A percentile compares a stretch with the other conserved stretches of the same genome.
Conservation (phyloP, 257 asterid genomes). For the Cynanchum wilfordii region DNA sequence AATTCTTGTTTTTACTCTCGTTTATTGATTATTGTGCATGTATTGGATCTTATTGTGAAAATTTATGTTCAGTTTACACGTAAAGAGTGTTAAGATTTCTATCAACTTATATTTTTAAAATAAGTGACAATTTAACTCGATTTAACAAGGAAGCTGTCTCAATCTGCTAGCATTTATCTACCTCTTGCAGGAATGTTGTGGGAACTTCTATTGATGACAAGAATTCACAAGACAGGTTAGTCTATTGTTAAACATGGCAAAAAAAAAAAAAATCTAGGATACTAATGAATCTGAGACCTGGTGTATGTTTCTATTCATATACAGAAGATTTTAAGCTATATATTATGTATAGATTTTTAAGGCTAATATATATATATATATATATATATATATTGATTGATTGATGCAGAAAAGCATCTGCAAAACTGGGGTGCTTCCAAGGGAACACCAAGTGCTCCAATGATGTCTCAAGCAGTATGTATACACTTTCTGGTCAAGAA, state of each 20-base stretch:
- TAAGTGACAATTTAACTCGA: no score
- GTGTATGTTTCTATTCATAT: not conserved
- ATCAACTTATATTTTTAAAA: no score
- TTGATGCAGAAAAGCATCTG: slow-evolving; percentile 37
- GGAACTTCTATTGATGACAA: slow-evolving; percentile 47
- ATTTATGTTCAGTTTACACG: no score
- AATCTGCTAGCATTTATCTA: not conserved
- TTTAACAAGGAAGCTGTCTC: not conserved
- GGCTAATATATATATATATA: not conserved
- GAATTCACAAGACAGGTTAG: slow-evolving; percentile 41
- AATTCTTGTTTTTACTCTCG: no score
- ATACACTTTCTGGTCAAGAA: not conserved
- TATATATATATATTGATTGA: not conserved
- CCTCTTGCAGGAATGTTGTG: slow-evolving; percentile 41
- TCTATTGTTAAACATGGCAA: not conserved
- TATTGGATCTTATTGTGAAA: no score
- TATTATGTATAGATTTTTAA: not conserved
- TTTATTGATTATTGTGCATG: no score
- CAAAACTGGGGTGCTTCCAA: slow-evolving; percentile 40
- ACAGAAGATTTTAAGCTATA: not conserved
- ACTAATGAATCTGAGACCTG: no score
- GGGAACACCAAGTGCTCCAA: slow-evolving; percentile 33
- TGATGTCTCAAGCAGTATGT: slow-evolving; percentile 39
- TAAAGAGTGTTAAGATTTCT: no score
- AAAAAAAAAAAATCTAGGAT: not conserved